Evolutionary conservation across 2,329 filamentous ascomycete species (phyloP), one percentile per base, ranked within the genome.

Genomic region (Pochonia chlamydosporia): DNA sequence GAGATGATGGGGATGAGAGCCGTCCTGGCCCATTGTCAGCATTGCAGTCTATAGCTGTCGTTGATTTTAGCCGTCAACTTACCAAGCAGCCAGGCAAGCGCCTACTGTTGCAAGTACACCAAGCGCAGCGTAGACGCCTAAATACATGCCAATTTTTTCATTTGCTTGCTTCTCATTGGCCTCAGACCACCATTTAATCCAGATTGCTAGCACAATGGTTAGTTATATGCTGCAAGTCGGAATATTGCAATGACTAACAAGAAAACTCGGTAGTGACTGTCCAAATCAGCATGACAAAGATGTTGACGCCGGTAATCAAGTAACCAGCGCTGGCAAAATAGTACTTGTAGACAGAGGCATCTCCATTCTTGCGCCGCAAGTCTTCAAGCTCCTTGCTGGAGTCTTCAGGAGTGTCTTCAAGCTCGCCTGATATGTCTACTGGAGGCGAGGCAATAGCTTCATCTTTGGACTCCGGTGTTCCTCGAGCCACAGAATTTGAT

Each of bases 1-100:
- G 66, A 64, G 3, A 67, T 52, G n/a, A 59, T 36, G 7, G 54
- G 39, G 8, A 52, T 26, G 20, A 54, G 55, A 7, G 65, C 48
- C 3, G 48, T 53, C 13, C n/a, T n/a, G n/a, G n/a, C n/a, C n/a
- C n/a, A n/a, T n/a, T n/a, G n/a, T 16, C n/a, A 35, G 5, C 31
- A 35, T 35, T 16, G 20, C 20, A 35, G 31, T n/a, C 31, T 21
- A 40, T 9, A 25, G 11, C 8, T 18, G 16, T 45, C 28, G 35
- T 20, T n/a, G 35, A n/a, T 35, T 21, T 18, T 26, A 36, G 11
- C 21, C 3, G 31, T 10, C 20, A 26, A 48, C 42, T 14, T 33
- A 55, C 51, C 49, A 46, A 16, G 52, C 50, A 5, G 53, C 49
- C 23, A 52, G 16, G 1, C 37, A 40, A 30, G 50, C 51, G 8